Evolutionary conservation across 2,329 filamentous ascomycete species (phyloP), one percentile per base, ranked within the genome.

Genomic region (Colletotrichum viniferum): DNA sequence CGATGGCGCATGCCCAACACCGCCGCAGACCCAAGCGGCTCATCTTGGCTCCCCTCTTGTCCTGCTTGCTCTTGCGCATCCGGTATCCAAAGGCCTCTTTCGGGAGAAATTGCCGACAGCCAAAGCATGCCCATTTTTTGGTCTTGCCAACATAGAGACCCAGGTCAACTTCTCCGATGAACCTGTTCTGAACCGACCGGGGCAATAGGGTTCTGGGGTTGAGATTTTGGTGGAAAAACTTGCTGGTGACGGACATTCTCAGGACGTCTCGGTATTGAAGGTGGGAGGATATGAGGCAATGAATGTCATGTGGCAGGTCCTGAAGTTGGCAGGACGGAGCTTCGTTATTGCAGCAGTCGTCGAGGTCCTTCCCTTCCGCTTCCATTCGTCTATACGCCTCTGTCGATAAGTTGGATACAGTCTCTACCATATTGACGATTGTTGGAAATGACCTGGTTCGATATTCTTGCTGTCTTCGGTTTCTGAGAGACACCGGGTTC

Each of bases 1-100:
- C 26, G 43, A 70, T 36, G 28, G 71, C 71, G 32, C 71, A 73
- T 9, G 30, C n/a, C 71, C 71, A 70, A 58, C 66, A 73, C 4
- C 66, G 71, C 16, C 71, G 38, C 10, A 36, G 10, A 5, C 38
- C 16, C 36, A 18, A 48, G 18, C 32, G 28, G 36, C 26, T 48
- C 55, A 43, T n/a, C 26, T 52, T 43, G 55, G 26, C 16, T 4
- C 67, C 67, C 26, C 14, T 43, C n/a, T 52, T 43, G 18, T 24
- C 34, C 9, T 18, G 12, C 13, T 70, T 62, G 16, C 7, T 16
- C 18, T 68, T 69, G 7, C 26, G 14, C 71, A 73, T 73, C 5
- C 32, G 36, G 43, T 70, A 58, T 8, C 65, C 66, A n/a, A 69
- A 70, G 10, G 21, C 26, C 2, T 64, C 43, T 58, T 16, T 62